Conservation (phyloP, 1,284 basidiomycete genomes). For the Tilletia setariae region DNA sequence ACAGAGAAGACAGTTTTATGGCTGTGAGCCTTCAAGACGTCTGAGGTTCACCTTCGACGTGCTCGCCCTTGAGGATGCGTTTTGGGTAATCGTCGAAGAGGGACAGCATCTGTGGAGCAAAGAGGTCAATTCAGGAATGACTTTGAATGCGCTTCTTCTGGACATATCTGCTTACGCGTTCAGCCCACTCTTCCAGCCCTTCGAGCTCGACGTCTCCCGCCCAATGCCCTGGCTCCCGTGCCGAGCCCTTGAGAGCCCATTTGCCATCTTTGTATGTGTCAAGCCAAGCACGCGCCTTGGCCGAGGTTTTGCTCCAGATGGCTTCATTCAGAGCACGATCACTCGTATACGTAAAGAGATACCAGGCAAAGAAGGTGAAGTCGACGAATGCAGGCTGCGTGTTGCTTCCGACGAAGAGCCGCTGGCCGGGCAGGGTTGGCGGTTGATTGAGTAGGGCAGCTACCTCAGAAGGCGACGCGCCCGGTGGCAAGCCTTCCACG, state of each 20-base stretch:
- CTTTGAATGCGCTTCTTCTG: too few relatives aligned
- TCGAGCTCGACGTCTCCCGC: neutral
- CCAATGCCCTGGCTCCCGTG: neutral
- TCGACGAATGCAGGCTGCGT: neutral
- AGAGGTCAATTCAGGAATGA: neutral
- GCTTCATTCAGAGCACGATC: neutral
- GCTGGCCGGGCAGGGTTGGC: too few relatives aligned
- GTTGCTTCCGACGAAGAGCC: too few relatives aligned
- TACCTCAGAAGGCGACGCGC: too few relatives aligned
- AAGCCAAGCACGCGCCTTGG: slow-evolving; percentile 7
- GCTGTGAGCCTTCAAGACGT: neutral
- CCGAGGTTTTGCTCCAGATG: neutral
- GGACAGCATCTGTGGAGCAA: neutral
- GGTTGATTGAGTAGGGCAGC: too few relatives aligned
- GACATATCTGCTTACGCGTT: neutral
- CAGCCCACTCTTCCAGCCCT: neutral
- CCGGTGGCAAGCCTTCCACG: neutral
- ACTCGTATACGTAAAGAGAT: neutral
- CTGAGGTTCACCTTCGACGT: slow-evolving; percentile 3
- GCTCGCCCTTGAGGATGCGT: neutral
- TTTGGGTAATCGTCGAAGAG: neutral
- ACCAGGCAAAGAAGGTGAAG: slow-evolving; percentile 4
- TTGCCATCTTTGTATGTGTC: neutral
- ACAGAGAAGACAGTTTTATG: too few relatives aligned
- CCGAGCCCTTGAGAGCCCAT: neutral